Evolutionary conservation across 2,329 filamentous ascomycete species (phyloP).

Genomic region (Dissoconium aciculare): DNA sequence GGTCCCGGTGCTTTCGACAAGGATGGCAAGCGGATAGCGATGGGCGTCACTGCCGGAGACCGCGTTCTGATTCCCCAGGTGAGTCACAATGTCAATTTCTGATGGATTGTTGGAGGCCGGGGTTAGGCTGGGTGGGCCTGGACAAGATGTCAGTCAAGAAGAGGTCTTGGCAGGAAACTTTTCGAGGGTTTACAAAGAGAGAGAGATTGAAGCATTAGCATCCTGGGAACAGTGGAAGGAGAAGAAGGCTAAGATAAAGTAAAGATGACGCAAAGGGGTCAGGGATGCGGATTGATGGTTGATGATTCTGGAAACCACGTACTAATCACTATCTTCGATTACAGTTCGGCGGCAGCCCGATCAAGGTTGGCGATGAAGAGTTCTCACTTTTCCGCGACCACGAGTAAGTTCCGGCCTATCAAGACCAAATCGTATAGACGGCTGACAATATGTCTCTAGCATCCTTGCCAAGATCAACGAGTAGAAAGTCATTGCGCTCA

Average conservation of each 20-base stretch:
- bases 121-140: background rate
- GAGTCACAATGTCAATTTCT: too few species aligned
- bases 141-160: background rate
- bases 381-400: conserved; percentile 91
- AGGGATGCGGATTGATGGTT: conserved; percentile 1
- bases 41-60: conserved; percentile 72
- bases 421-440: too few species aligned
- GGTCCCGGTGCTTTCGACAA: conserved; percentile 78
- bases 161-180: background rate
- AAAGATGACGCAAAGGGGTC: too few species aligned
- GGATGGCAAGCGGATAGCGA: conserved; percentile 73
- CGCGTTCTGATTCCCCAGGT: conserved; percentile 92
- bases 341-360: conserved; percentile 80
- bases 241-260: conserved; percentile 1
- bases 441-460: too few species aligned
- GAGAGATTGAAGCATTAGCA: too few species aligned
- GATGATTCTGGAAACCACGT: too few species aligned
- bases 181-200: too few species aligned
- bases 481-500: too few species aligned
- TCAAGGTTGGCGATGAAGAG: conserved; percentile 97
- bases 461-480: conserved; percentile 99
- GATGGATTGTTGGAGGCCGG: conserved; percentile 8
- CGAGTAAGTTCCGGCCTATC: conserved; percentile 86
- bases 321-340: too few species aligned
- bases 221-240: too few species aligned